phyloP scores from a whole-genome alignment of 805 yeast genomes.

The Starmerella gropengiesseri region DNA sequence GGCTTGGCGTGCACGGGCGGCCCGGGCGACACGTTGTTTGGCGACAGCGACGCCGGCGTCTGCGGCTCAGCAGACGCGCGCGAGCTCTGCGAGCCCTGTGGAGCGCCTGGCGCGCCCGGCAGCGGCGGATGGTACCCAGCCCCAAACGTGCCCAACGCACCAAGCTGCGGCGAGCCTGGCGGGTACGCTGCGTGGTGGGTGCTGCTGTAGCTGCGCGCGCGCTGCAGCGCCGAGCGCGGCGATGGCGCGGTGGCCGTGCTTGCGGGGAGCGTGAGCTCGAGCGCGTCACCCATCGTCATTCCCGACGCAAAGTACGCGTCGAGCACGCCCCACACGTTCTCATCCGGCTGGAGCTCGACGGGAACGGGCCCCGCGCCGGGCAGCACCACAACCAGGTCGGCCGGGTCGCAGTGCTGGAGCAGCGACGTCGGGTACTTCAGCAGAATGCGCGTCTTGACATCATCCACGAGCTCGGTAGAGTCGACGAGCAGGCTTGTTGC shows the following conservation, averaged over 20 bases:
- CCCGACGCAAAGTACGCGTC: conserved; percentile 57
- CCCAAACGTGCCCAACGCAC: background rate
- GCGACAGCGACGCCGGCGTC: background rate
- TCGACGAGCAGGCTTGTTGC: conserved; percentile 63
- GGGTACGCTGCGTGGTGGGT: conserved; percentile 4
- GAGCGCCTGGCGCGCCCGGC: background rate
- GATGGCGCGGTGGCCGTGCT: background rate
- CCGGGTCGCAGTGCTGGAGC: conserved; percentile 53
- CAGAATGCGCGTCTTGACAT: conserved; percentile 56
- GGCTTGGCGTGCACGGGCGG: background rate
- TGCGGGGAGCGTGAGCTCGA: conserved; percentile 37
- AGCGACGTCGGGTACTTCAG: conserved; percentile 58
- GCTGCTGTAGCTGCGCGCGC: conserved; percentile 18
- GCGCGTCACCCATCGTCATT: conserved; percentile 55
- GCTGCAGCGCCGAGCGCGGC: conserved; percentile 15
- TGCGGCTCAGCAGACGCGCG: background rate
- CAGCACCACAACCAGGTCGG: conserved; percentile 38
- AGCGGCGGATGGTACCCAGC: too few species aligned
- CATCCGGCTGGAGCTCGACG: conserved; percentile 43
- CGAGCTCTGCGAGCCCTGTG: background rate
- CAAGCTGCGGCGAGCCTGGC: background rate
- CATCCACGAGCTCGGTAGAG: conserved; percentile 58
- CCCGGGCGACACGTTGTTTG: background rate
- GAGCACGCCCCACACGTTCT: conserved; percentile 44
- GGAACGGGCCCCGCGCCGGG: conserved; percentile 12